These are phyloP conservation scores for Oldenlandia corymbosa DNA, from an alignment of 257 asterid species.

Conservation along the genomic window DNA sequence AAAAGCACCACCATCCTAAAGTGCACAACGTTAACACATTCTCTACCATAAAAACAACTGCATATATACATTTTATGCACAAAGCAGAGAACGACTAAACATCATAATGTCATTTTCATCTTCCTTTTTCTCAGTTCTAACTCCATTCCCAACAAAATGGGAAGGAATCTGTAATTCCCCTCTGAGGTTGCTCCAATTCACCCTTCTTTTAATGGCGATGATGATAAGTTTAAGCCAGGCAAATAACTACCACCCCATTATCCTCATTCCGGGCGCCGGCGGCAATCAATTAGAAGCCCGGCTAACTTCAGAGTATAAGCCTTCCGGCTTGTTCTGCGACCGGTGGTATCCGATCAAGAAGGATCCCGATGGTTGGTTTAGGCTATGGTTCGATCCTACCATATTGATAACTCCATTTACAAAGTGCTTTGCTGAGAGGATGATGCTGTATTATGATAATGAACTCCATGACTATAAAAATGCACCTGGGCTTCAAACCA, in stretches of 20 bases:
- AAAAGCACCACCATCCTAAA: background rate
- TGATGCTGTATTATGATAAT: conserved; percentile 56
- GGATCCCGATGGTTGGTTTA: conserved; percentile 77
- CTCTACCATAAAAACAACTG: conserved; percentile 23
- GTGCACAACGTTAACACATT: conserved; percentile 14
- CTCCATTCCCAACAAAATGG: background rate
- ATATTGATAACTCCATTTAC: conserved; percentile 62
- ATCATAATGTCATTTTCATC: background rate
- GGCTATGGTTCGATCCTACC: conserved; percentile 83
- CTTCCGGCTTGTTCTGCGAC: conserved; percentile 64
- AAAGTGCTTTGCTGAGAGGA: conserved; percentile 67
- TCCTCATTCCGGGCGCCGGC: conserved; percentile 78
- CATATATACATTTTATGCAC: background rate
- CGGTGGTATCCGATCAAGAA: conserved; percentile 49
- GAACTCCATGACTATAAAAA: conserved; percentile 59
- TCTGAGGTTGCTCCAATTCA: conserved; percentile 1
- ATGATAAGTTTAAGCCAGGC: conserved; percentile 26
- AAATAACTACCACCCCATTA: conserved; percentile 47
- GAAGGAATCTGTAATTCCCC: background rate
- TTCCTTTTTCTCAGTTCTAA: background rate
- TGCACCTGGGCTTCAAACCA: conserved; percentile 85
- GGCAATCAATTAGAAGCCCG: conserved; percentile 90
- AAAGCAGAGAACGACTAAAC: background rate
- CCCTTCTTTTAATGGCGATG: conserved; percentile 30
- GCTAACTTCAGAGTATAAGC: conserved; percentile 53